Evolutionary conservation across 305 asterid species (phyloP), one percentile per base, ranked within the genome.

Genomic region (Rubia tinctorum): DNA sequence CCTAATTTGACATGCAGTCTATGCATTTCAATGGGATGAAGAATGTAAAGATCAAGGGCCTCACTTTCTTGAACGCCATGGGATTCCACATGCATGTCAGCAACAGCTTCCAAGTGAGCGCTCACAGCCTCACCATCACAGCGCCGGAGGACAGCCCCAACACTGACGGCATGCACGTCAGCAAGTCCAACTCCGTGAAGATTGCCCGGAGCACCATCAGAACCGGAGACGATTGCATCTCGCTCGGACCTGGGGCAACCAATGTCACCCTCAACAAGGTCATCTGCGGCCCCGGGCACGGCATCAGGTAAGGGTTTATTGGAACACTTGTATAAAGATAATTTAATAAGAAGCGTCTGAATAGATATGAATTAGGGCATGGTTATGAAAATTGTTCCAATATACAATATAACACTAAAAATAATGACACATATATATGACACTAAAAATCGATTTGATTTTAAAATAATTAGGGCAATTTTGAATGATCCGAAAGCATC

Each of bases 31-130:
- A 79, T 14, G 77, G 76, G 62, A 80, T 85, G 72, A 64, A n/a
- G 6, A 68, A 89, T 39, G 89, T 87, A 34, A 83, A 69, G 78
- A 78, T 89, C 20, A 86, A 81, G 81, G 55, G 80, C 0, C 69
- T 89, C 23, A 76, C 80, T 20, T 67, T 84, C 7, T 42, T 82
- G 17, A 89, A 89, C 72, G 65, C 86, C 80, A 87, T 87, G 92
- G 96, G 92, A 77, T 89, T 89, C 86, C 87, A 87, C 76, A 76
- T 89, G 85, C 95, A 89, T 73, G 72, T 89, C 22, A 87, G 85
- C 5, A 77, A 78, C 51, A 77, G 89, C 81, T 49, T 76, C 68
- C 71, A 76, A 30, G 45, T 89, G 27, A 80, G 80, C 68, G 60
- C 83, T 8, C 84, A 77, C 20, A 71, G 80, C 18, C 71, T 83